Evolutionary conservation across 2,329 filamentous ascomycete species (phyloP).

Genomic region (Fusarium sp.): DNA sequence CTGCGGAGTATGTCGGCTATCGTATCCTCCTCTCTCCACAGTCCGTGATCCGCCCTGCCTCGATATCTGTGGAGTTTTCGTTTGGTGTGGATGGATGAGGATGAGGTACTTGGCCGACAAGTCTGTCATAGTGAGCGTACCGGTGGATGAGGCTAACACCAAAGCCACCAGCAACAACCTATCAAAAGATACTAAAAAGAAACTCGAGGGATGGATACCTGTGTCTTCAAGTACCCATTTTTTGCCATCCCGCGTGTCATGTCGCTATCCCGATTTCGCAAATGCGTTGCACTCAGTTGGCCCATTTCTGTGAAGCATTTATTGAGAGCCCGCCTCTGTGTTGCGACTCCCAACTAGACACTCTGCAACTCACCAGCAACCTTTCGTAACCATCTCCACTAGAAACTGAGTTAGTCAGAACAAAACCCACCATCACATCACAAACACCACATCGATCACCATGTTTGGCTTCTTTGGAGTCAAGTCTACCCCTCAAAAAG

Average conservation of each 20-base stretch:
- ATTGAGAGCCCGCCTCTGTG: not conserved
- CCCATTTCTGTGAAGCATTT: not conserved
- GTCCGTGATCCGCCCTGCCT: not conserved
- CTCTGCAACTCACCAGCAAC: not conserved
- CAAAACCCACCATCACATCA: not conserved
- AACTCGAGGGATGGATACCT: not conserved
- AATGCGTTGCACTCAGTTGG: not conserved
- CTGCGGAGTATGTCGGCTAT: not conserved
- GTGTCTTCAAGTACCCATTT: not conserved
- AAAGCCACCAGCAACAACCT: not conserved
- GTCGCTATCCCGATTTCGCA: not conserved
- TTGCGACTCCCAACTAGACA: not conserved
- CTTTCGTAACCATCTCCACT: not conserved
- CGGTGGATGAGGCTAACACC: not conserved
- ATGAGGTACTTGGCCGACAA: not conserved
- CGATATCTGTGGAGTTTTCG: not conserved
- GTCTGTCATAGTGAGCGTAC: not conserved
- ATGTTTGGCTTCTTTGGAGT: slow-evolving; percentile 7
- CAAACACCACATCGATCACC: not conserved
- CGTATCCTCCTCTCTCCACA: not conserved
- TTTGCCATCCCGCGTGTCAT: not conserved
- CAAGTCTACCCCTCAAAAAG: not conserved
- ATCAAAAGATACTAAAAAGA: not conserved
- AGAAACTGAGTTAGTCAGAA: not conserved
- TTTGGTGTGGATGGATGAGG: not conserved